These are phyloP conservation scores for Byssothecium circinans DNA, from an alignment of 2,329 filamentous ascomycete species.

Conservation along the genomic window DNA sequence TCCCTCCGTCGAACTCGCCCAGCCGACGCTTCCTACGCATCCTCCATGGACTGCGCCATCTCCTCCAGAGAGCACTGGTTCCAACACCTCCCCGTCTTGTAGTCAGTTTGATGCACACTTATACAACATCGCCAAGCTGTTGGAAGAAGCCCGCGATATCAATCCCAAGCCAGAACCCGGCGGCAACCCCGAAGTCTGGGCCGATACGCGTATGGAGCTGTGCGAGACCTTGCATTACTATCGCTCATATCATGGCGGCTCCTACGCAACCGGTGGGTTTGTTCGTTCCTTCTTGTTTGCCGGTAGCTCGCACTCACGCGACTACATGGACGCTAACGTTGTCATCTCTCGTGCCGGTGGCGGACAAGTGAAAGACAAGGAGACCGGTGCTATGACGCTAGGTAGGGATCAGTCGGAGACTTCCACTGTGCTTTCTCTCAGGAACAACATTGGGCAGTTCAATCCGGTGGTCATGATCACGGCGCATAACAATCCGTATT, in stretches of 20 bases:
- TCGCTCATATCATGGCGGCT: slow-evolving; percentile 61
- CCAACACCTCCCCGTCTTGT: neutral
- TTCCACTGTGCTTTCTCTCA: slow-evolving; percentile 44
- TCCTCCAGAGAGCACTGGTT: neutral
- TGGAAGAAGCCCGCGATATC: slow-evolving; percentile 4
- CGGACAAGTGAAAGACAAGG: slow-evolving; percentile 51
- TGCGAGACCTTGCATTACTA: slow-evolving; percentile 68
- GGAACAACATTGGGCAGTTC: slow-evolving; percentile 50
- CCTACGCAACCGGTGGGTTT: slow-evolving; percentile 55
- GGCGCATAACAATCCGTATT: slow-evolving; percentile 56
- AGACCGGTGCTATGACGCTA: slow-evolving; percentile 50
- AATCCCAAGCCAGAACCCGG: slow-evolving; percentile 30
- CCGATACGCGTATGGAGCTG: slow-evolving; percentile 60
- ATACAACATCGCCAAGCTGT: slow-evolving; percentile 1
- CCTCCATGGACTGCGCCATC: neutral
- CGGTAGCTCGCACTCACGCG: slow-evolving; percentile 54
- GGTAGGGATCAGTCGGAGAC: slow-evolving; percentile 50
- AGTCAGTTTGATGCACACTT: neutral
- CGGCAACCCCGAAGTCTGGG: slow-evolving; percentile 57
- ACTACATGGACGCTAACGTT: slow-evolving; percentile 62
- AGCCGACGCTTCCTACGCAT: neutral
- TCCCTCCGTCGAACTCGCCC: neutral
- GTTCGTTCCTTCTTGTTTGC: slow-evolving; percentile 63
- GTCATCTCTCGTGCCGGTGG: slow-evolving; percentile 66
- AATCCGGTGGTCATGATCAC: slow-evolving; percentile 55